These are phyloP conservation scores for Boletellus ananiceps DNA, from an alignment of 768 basidiomycete species.

Conservation along the genomic window DNA sequence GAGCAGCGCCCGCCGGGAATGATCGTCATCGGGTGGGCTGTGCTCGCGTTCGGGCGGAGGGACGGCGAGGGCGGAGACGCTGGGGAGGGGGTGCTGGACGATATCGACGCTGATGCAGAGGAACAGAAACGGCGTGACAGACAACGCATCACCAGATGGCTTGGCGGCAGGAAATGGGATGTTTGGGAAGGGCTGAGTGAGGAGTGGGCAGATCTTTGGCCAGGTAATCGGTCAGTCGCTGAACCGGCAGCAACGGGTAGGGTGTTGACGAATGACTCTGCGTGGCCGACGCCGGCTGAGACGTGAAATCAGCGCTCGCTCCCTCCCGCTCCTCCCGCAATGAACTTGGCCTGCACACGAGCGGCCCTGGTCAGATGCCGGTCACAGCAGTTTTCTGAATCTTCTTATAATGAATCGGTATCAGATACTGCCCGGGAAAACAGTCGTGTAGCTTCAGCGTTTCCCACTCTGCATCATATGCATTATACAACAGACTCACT, in stretches of 20 bases:
- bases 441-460: no score
- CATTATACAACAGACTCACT: no score
- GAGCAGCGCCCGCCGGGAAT: constrained; percentile 80
- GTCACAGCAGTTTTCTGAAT: no score
- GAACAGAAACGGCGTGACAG: constrained; percentile 24
- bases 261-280: no score
- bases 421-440: no score
- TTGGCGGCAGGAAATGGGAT: constrained; percentile 54
- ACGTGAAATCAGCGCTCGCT: no score
- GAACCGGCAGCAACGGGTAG: not conserved
- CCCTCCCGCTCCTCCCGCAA: no score
- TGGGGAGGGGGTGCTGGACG: constrained; percentile 71
- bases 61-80: constrained; percentile 46
- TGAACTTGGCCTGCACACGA: no score
- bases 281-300: no score
- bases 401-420: no score
- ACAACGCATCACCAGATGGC: constrained; percentile 53
- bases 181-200: constrained; percentile 66
- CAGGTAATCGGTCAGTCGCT: not conserved
- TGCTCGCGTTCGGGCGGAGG: constrained; percentile 51
- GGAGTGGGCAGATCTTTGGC: constrained; percentile 46
- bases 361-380: no score
- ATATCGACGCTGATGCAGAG: constrained; percentile 34
- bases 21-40: constrained; percentile 93
- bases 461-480: no score